Base-by-base conservation (phyloP, 2,329 filamentous ascomycete genomes). In the Hyphodiscus sp. region DNA sequence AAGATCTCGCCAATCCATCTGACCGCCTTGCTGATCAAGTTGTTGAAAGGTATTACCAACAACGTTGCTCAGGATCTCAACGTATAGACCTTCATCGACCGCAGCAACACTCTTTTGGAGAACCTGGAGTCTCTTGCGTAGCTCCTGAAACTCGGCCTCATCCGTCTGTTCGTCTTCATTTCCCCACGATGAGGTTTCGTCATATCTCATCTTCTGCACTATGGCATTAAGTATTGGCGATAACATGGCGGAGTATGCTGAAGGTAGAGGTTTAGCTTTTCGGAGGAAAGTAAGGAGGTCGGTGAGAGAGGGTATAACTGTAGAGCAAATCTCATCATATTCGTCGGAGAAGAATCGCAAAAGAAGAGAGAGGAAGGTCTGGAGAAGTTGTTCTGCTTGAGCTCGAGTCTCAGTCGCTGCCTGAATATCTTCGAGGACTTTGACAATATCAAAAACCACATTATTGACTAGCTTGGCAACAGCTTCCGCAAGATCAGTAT, bases 251-350 rank as follows among this genome's bases (percentile, higher is more conserved):
- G 82, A 77, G 69, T 95, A 94, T 52, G 87, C 81, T 47, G 79
- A 73, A 18, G 87, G 84, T n/a, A 95, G 76, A 19, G 82, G 77
- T 13, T 85, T 80, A 41, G 91, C 76, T 70, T 91, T 95, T 53
- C 94, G 86, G 60, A 97, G 80, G 69, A 95, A 92, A 26, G 90
- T 91, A 56, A 99, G 80, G 47, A 97, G 81, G 65, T 99, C 95
- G 47, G 89, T 96, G 52, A 97, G 82, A 41, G 89, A 92, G 20
- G 91, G 89, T 57, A 99, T 95, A 54, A 97, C 90, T 13, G 90
- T 94, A 38, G 91, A 95, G 76, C 94, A 97, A 62, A 99, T 86
- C 73, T 99, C 94, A 70, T 99, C 94, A 69, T 95, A 99, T 68
- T 99, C 91, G 70, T 99, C 94, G 20, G 91, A 88, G 73, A 99